Base-by-base conservation (phyloP, 805 yeast genomes). In the Lipomyces starkeyi region DNA sequence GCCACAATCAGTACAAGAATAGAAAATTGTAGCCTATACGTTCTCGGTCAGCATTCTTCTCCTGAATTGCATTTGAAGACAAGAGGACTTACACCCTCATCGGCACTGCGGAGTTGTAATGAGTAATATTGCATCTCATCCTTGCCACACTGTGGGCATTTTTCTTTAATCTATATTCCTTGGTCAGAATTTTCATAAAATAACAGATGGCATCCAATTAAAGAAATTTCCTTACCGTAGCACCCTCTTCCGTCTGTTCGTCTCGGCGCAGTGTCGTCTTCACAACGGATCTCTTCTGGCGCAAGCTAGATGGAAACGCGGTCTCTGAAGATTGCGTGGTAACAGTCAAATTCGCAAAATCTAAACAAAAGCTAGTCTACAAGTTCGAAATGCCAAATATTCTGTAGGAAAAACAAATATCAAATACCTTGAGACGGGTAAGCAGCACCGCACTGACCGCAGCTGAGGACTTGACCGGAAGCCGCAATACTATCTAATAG, bases 81-180 rank as follows among this genome's bases (percentile, higher is more conserved):
- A 52, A 27, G 40, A 59, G 20, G 3, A 71, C 75, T 49, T 72
- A 73, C 83, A 85, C 99, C 99, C 85, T 95, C 99, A 84, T 95
- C 99, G 0, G 99, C 99, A 64, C 97, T 91, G 81, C 99, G 88
- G 74, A 95, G 85, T 80, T 95, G 99, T 73, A 95, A 83, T 3
- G 99, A 95, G 77, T 95, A 98, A 78, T 94, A 95, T 78, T 89
- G 93, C 99, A 96, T 96, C 80, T 95, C 98, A 77, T 95, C 98
- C 80, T 93, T 86, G 61, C 97, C 97, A 86, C 99, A 95, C 80
- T 93, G 88, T n/a, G 98, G 98, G 84, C 99, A 95, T 77, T 91
- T 93, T 79, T 95, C 99, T 78, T 93, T 91, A 78, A 95, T 95
- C 78, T 76, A 59, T n/a, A 59, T 13, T 17, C 68, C 8, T 37